Conservation (phyloP, 2,329 filamentous ascomycete species). For the Trematosphaeria pertusa region DNA sequence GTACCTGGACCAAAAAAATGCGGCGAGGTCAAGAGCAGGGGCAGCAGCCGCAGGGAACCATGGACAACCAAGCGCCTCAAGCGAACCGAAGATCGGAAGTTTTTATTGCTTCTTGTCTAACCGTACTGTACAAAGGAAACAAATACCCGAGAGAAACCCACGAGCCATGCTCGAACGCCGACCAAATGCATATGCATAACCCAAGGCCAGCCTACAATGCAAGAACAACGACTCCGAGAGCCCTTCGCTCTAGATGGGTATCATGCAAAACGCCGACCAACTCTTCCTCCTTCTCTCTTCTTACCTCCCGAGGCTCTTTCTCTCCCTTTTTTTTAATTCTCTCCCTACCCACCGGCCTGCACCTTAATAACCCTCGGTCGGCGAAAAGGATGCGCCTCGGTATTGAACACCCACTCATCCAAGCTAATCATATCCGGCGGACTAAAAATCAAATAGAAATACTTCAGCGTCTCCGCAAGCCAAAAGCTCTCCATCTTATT, state of each 20-base stretch:
- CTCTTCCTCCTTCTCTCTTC: background rate
- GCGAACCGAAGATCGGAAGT: too few species aligned
- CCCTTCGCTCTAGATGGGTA: background rate
- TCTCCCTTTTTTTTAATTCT: background rate
- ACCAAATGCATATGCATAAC: background rate
- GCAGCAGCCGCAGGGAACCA: too few species aligned
- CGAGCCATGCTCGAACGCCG: background rate
- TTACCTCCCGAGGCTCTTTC: background rate
- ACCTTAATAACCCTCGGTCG: constrained; percentile 26
- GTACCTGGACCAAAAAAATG: too few species aligned
- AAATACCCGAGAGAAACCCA: too few species aligned
- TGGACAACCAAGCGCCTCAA: too few species aligned
- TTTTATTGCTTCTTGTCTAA: too few species aligned
- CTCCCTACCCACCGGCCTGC: background rate
- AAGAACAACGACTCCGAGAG: background rate
- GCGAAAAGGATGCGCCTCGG: constrained; percentile 58
- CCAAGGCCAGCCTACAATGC: background rate
- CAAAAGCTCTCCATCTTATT: constrained; percentile 55
- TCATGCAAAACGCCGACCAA: background rate
- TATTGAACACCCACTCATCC: constrained; percentile 59
- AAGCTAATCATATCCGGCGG: constrained; percentile 52
- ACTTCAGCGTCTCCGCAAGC: constrained; percentile 59
- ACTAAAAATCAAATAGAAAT: constrained; percentile 58
- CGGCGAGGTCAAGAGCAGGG: too few species aligned
- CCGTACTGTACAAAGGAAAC: too few species aligned